Evolutionary conservation across 164 flowering plant species (phyloP).

Genomic region (Vitis labrusca): DNA sequence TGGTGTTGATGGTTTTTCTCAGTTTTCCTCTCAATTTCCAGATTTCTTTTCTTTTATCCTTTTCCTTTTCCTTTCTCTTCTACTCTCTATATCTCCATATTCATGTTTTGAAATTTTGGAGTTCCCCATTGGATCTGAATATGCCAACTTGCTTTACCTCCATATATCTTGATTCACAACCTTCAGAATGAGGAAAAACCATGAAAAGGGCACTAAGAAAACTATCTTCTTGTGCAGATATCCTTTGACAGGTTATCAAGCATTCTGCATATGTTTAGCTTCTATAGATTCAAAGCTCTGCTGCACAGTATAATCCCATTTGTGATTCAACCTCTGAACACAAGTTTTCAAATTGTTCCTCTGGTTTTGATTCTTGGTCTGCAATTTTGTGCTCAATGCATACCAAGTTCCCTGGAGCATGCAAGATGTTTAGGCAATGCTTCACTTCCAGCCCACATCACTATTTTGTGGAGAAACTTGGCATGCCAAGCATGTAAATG

Average conservation of each 20-base stretch:
- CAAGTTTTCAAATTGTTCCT: background rate
- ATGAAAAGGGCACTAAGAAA: background rate
- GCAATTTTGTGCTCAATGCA: background rate
- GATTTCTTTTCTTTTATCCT: no score
- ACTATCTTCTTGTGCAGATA: constrained; percentile 46
- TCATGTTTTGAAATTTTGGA: background rate
- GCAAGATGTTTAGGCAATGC: background rate
- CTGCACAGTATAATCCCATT: constrained; percentile 51
- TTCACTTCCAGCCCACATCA: background rate
- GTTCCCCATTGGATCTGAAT: no score
- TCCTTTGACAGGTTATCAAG: constrained; percentile 93
- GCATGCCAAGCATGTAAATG: background rate
- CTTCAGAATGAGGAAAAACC: no score
- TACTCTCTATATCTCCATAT: no score
- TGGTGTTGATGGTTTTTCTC: no score
- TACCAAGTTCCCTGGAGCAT: background rate
- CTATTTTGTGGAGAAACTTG: background rate
- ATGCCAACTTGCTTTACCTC: no score
- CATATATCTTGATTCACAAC: no score
- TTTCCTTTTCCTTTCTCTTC: no score
- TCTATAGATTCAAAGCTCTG: constrained; percentile 95
- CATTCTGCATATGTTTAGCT: constrained; percentile 88
- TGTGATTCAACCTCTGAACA: constrained; percentile 31
- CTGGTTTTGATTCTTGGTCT: background rate
- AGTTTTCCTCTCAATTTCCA: no score